These are phyloP conservation scores for Lepiota venenata DNA, from an alignment of 768 basidiomycete species.

Conservation along the genomic window DNA sequence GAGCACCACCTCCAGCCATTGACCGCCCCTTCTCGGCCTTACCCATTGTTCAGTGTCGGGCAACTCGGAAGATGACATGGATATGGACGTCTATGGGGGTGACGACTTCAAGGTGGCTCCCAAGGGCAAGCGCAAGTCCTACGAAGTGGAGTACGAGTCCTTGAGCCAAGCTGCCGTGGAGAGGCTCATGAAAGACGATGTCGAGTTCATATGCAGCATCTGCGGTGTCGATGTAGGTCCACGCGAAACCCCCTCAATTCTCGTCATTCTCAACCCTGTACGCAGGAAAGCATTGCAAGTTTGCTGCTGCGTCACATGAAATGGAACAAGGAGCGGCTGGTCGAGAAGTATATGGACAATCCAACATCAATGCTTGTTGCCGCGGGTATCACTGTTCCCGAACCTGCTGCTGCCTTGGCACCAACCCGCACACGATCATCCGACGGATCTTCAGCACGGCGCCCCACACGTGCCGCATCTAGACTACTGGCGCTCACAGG, in stretches of 20 bases:
- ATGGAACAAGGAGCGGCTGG: slow-evolving; percentile 97
- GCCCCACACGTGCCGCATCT: slow-evolving; percentile 34
- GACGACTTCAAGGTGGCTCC: slow-evolving; percentile 60
- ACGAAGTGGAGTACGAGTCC: slow-evolving; percentile 83
- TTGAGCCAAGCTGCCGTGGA: slow-evolving; percentile 72
- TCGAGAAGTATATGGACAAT: slow-evolving; percentile 97
- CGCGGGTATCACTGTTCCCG: slow-evolving; percentile 61
- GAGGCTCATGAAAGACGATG: slow-evolving; percentile 70
- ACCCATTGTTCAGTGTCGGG: slow-evolving; percentile 15
- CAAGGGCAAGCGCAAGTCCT: slow-evolving; percentile 62
- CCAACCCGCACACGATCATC: slow-evolving; percentile 29
- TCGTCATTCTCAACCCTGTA: slow-evolving; percentile 3
- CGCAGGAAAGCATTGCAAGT: slow-evolving; percentile 63
- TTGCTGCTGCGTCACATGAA: slow-evolving; percentile 77
- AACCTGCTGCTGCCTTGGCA: slow-evolving; percentile 29
- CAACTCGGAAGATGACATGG: slow-evolving; percentile 58
- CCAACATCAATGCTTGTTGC: slow-evolving; percentile 63
- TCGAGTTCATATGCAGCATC: slow-evolving; percentile 85
- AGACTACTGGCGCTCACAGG: slow-evolving; percentile 34
- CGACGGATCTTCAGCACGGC: slow-evolving; percentile 20
- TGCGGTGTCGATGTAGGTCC: slow-evolving; percentile 86
- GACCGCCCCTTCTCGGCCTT: not conserved
- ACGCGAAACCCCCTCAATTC: slow-evolving; percentile 2
- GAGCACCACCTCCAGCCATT: slow-evolving; percentile 25
- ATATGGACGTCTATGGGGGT: slow-evolving; percentile 55